phyloP scores from a whole-genome alignment of 768 basidiomycete genomes.

The Gelatoporia subvermispora region DNA sequence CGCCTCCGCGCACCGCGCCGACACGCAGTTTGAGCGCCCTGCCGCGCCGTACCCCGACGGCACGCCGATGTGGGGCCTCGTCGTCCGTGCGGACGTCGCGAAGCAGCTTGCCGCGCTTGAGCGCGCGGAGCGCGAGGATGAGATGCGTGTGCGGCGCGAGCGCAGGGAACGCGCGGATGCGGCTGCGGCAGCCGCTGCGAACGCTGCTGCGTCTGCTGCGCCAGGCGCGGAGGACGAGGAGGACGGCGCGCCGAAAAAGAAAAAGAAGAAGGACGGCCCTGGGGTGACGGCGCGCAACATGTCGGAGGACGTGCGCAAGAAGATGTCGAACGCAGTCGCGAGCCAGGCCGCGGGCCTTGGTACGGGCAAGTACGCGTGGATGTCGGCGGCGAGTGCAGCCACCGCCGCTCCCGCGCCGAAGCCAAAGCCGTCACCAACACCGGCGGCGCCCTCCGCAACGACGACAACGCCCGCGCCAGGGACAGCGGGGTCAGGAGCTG shows the following conservation, averaged over 20 bases:
- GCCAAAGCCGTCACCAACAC: conserved; percentile 19
- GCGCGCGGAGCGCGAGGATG: conserved; percentile 79
- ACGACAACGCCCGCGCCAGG: conserved; percentile 25
- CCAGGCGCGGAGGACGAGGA: conserved; percentile 38
- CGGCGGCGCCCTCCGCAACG: conserved; percentile 26
- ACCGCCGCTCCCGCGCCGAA: conserved; percentile 33
- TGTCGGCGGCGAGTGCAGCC: conserved; percentile 60
- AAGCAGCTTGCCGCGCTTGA: conserved; percentile 77
- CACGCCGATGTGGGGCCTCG: conserved; percentile 78
- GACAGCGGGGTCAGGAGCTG: conserved; percentile 22
- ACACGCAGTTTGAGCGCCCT: conserved; percentile 63
- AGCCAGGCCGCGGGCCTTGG: conserved; percentile 83
- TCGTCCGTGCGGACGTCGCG: conserved; percentile 71
- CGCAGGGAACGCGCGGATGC: conserved; percentile 73
- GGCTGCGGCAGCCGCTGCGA: conserved; percentile 65
- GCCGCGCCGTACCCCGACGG: conserved; percentile 59
- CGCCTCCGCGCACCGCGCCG: conserved; percentile 64
- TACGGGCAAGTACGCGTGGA: conserved; percentile 79
- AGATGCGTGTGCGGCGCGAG: conserved; percentile 67
- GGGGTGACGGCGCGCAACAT: conserved; percentile 85
- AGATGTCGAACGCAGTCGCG: conserved; percentile 86
- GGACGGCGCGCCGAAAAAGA: conserved; percentile 60
- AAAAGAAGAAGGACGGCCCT: conserved; percentile 77
- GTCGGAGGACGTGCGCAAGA: conserved; percentile 89
- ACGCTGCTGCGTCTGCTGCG: conserved; percentile 47